Percentiles rank a stretch among this genome's conserved stretches.
Evolutionary conservation across 331 rosid genomes (phyloP).

Genomic region (Rosa hybrid): DNA sequence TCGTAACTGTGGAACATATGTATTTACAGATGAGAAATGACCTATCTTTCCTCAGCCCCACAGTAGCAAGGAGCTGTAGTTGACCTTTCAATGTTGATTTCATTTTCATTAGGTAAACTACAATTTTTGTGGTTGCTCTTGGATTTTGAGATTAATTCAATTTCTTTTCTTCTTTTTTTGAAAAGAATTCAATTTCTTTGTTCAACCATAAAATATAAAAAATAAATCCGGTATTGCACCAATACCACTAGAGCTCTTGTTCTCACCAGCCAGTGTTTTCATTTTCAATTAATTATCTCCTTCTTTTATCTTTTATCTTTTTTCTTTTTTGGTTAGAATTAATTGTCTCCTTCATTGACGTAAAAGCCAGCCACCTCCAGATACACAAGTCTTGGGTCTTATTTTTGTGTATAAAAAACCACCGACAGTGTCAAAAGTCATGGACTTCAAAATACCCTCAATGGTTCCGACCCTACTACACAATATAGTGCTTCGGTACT

Average conservation of each 20-base stretch:
- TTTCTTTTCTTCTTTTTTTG: no score
- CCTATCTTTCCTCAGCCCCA: not conserved
- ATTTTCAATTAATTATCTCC: not conserved
- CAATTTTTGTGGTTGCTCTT: not conserved
- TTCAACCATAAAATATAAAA: not conserved
- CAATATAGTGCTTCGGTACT: not conserved
- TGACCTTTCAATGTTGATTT: not conserved
- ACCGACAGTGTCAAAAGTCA: not conserved
- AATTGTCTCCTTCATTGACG: not conserved
- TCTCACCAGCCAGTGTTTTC: not conserved
- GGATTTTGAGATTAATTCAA: not conserved
- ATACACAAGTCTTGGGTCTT: not conserved
- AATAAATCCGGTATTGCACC: not conserved
- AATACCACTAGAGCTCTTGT: not conserved
- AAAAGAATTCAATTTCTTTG: not conserved
- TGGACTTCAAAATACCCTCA: not conserved
- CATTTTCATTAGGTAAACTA: conserved; percentile 10
- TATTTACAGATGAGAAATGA: not conserved
- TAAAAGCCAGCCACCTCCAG: not conserved
- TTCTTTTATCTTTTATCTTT: no score
- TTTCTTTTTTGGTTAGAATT: not conserved
- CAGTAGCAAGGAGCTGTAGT: not conserved
- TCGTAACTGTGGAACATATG: not conserved
- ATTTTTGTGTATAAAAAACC: no score
- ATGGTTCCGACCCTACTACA: not conserved